A percentile compares a stretch with the other conserved stretches of the same genome.
Evolutionary conservation across 805 yeast genomes (phyloP).

Genomic region (Wickerhamiella azyma): DNA sequence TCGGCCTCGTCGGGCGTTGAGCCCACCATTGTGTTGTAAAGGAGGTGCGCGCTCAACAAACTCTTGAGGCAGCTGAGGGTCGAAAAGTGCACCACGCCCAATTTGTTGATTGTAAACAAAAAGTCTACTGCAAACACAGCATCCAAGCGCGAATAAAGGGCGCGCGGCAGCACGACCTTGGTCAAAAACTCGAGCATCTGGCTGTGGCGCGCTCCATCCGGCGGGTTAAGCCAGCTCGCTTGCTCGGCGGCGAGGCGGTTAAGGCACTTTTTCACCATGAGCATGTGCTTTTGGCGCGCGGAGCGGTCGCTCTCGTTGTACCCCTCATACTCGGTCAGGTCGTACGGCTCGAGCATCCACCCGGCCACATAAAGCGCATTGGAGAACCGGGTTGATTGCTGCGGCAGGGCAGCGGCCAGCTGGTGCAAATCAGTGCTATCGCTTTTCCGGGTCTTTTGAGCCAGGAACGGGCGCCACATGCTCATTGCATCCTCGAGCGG

Average conservation of each 20-base stretch:
- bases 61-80: constrained; percentile 31
- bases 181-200: constrained; percentile 33
- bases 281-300: background rate
- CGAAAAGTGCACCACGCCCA: constrained; percentile 29
- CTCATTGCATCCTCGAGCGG: constrained; percentile 53
- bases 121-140: constrained; percentile 59
- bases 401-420: background rate
- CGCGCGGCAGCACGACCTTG: constrained; percentile 60
- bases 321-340: constrained; percentile 28
- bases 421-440: background rate
- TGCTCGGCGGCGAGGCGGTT: background rate
- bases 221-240: background rate
- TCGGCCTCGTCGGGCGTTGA: constrained; percentile 70
- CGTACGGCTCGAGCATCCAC: constrained; percentile 65
- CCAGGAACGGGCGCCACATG: constrained; percentile 44
- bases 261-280: background rate
- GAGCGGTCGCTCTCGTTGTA: background rate
- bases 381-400: background rate
- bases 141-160: constrained; percentile 67
- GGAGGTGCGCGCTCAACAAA: constrained; percentile 35
- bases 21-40: constrained; percentile 50
- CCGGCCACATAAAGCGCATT: constrained; percentile 41
- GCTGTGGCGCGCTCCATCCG: background rate
- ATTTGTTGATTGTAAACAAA: constrained; percentile 35
- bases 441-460: constrained; percentile 33